These are phyloP conservation scores for Narthecium ossifragum DNA, from an alignment of 106 monocot species.

Conservation along the genomic window DNA sequence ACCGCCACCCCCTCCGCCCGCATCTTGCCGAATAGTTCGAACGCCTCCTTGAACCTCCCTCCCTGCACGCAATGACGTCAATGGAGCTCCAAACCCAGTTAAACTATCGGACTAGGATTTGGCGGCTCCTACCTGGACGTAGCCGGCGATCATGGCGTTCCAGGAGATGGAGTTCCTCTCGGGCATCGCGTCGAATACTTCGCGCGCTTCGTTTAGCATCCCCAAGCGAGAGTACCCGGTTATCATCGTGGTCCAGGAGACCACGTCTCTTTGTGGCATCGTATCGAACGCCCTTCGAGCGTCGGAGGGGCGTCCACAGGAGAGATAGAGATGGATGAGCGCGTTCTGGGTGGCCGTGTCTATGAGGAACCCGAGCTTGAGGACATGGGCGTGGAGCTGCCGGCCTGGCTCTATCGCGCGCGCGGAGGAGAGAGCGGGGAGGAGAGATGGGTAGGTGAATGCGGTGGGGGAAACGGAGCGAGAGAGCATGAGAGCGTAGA, in stretches of 20 bases:
- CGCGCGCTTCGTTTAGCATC: constrained; percentile 30
- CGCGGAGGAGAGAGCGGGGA: constrained; percentile 19
- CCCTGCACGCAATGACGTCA: constrained; percentile 34
- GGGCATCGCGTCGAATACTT: constrained; percentile 56
- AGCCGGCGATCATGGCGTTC: constrained; percentile 67
- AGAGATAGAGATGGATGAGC: constrained; percentile 41
- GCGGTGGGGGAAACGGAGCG: constrained; percentile 29
- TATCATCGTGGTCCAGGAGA: constrained; percentile 71
- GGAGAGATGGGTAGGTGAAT: constrained; percentile 70
- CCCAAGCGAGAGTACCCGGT: constrained; percentile 42
- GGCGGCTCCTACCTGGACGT: too few species aligned
- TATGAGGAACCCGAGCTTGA: constrained; percentile 50
- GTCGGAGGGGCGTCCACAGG: constrained; percentile 16
- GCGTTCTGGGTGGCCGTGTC: constrained; percentile 41
- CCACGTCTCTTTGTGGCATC: constrained; percentile 18
- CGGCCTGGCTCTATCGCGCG: constrained; percentile 15
- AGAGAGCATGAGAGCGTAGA: constrained; percentile 39
- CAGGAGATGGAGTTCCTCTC: constrained; percentile 53
- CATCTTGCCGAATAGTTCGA: constrained; percentile 54
- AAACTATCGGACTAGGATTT: too few species aligned
- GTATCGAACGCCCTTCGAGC: constrained; percentile 38
- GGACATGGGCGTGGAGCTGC: constrained; percentile 59
- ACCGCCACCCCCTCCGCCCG: constrained; percentile 25
- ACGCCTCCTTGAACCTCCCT: constrained; percentile 41
- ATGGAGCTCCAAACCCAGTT: too few species aligned